Conservation (phyloP, 768 basidiomycete genomes). For the Boletellus emodensis region DNA sequence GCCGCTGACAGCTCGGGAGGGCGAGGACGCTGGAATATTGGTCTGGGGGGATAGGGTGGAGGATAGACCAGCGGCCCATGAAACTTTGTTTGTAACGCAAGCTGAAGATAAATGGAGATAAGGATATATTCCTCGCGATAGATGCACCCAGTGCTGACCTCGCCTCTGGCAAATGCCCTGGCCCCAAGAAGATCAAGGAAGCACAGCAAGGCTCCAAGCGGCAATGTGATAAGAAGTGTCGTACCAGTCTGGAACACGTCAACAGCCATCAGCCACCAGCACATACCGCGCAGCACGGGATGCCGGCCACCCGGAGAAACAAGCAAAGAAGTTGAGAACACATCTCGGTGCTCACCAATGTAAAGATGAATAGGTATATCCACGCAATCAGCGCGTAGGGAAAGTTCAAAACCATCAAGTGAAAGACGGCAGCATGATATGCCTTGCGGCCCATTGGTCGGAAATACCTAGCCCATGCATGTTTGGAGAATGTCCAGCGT, state of each 20-base stretch:
- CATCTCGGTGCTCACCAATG: slow-evolving; percentile 50
- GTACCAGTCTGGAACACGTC: slow-evolving; percentile 58
- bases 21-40: slow-evolving; percentile 69
- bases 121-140: neutral
- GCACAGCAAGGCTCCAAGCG: slow-evolving; percentile 72
- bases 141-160: slow-evolving; percentile 40
- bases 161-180: slow-evolving; percentile 63
- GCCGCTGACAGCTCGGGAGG: slow-evolving; percentile 45
- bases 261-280: slow-evolving; percentile 14
- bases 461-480: slow-evolving; percentile 57
- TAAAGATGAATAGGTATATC: slow-evolving; percentile 76
- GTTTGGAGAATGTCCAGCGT: slow-evolving; percentile 12
- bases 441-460: slow-evolving; percentile 49
- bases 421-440: slow-evolving; percentile 67
- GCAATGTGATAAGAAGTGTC: slow-evolving; percentile 73
- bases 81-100: slow-evolving; percentile 64
- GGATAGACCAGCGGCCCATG: slow-evolving; percentile 65
- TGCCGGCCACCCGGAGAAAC: neutral
- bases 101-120: slow-evolving; percentile 34
- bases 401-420: slow-evolving; percentile 72
- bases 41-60: slow-evolving; percentile 60
- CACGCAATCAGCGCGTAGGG: slow-evolving; percentile 76
- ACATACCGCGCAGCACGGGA: slow-evolving; percentile 5
- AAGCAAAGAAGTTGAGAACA: neutral
- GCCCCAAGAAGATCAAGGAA: slow-evolving; percentile 77